Evolutionary conservation across 148 eudicot species (phyloP), one percentile per base, ranked within the genome.

Genomic region (Amaranthus palmeri): DNA sequence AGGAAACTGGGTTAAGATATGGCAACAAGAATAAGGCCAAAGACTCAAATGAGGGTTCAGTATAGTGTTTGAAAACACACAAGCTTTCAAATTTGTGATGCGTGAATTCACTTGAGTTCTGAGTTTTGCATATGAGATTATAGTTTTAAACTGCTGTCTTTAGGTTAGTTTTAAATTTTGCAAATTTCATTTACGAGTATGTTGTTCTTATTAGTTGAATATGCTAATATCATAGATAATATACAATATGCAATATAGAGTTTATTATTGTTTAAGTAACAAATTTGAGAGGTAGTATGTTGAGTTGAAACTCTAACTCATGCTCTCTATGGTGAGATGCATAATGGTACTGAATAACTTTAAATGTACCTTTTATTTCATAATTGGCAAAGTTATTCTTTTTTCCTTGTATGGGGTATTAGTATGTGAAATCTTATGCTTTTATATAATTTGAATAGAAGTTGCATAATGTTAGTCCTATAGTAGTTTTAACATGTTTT

Each of bases 1-100:
- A 88, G 90, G 84, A 84, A n/a, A 81, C 84, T 43, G 90, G 92
- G 54, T 80, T 86, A 52, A 74, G 62, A 36, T 86, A 86, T 65
- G 92, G 92, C 48, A 88, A 81, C 69, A 88, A 88, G 80, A 84
- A 79, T 54, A 83, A 68, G 74, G 50, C 70, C 57, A 74, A 73
- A 48, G 81, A 78, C 41, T 48, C 76, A 73, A 78, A 61, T 5
- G 76, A 67, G 81, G 59, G 62, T 45, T 78, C 55, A 75, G 12
- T 41, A 51, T 18, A 18, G 53, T 66, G 61, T 65, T 65, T 61
- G 9, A 49, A 36, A n/a, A 50, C 7, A 54, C 70, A 69, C 67
- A 76, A 76, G 67, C 71, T 65, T 49, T 48, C 15, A 12, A 41
- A 11, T 71, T 10, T 47, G 43, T 43, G 36, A 14, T 54, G 54